A percentile compares a stretch with the other conserved stretches of the same genome.
phyloP scores from a whole-genome alignment of 192 early-diverging fungal species.

The Chytriomyces confervae region DNA sequence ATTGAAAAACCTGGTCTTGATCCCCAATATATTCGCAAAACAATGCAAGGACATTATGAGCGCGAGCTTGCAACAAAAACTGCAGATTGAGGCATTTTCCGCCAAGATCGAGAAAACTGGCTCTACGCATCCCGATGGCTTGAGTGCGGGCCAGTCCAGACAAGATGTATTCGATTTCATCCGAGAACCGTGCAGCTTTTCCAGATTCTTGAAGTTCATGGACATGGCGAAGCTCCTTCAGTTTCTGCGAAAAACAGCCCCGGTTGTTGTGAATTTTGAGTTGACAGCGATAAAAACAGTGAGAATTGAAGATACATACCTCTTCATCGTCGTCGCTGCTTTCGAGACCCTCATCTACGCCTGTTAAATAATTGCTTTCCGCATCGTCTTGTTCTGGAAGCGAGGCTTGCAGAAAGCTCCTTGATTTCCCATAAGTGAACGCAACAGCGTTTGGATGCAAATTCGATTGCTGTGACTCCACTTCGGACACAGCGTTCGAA shows the following conservation, averaged over 20 bases:
- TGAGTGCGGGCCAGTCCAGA: constrained; percentile 1
- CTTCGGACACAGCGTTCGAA: background rate
- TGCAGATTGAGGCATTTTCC: constrained; percentile 6
- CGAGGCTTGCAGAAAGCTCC: constrained; percentile 27
- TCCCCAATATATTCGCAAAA: constrained; percentile 29
- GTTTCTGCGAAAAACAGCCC: constrained; percentile 9
- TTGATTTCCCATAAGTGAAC: constrained; percentile 20
- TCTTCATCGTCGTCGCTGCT: constrained; percentile 31
- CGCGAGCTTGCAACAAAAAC: constrained; percentile 34
- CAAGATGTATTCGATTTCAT: constrained; percentile 26
- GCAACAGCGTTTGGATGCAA: background rate
- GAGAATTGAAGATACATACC: constrained; percentile 17
- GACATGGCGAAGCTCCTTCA: constrained; percentile 20
- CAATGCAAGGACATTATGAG: constrained; percentile 10
- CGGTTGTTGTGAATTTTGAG: background rate
- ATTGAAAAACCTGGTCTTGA: constrained; percentile 13
- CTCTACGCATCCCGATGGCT: constrained; percentile 17
- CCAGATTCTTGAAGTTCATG: constrained; percentile 31
- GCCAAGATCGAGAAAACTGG: constrained; percentile 26
- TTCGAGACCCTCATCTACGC: constrained; percentile 27
- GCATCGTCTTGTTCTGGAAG: background rate
- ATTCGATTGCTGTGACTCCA: background rate
- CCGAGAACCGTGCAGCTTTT: constrained; percentile 31
- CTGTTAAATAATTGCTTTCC: background rate
- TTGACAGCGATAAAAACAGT: background rate